These are phyloP conservation scores for Paratinospora sagittata DNA, from an alignment of 164 flowering plant genomes.

Conservation along the genomic window DNA sequence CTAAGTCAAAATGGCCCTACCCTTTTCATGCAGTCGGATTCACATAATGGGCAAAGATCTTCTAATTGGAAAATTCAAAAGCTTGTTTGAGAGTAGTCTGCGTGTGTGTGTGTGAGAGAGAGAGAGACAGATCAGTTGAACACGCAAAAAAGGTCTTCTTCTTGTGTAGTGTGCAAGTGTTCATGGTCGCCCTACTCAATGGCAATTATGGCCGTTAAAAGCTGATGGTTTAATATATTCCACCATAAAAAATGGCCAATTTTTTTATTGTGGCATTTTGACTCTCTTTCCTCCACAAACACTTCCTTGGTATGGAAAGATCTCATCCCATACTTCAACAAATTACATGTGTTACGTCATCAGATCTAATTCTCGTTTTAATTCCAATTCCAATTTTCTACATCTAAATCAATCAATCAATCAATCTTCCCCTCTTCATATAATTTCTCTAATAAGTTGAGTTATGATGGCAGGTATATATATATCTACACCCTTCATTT, in stretches of 20 bases:
- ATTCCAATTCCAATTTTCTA: background rate
- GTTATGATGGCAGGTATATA: background rate
- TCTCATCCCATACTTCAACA: background rate
- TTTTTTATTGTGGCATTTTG: background rate
- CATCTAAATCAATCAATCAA: background rate
- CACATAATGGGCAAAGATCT: background rate
- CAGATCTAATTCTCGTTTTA: too few species aligned
- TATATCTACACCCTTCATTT: background rate
- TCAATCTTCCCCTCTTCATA: background rate
- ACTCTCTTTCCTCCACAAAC: conserved; percentile 1
- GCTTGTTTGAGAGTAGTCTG: background rate
- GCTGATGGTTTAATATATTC: background rate
- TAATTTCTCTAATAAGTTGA: background rate
- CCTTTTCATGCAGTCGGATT: background rate
- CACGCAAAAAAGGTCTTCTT: background rate
- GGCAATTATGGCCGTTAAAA: background rate
- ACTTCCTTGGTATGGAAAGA: background rate
- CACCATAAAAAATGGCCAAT: conserved; percentile 5
- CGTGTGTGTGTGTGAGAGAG: too few species aligned
- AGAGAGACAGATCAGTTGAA: too few species aligned
- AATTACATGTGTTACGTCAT: background rate
- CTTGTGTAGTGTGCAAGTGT: background rate
- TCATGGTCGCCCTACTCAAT: conserved; percentile 4
- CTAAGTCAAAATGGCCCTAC: conserved; percentile 4
- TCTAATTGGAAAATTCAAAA: conserved; percentile 1